Evolutionary conservation across 768 basidiomycete genomes (phyloP), one percentile per base, ranked within the genome.

Genomic region (Russula brevipes): DNA sequence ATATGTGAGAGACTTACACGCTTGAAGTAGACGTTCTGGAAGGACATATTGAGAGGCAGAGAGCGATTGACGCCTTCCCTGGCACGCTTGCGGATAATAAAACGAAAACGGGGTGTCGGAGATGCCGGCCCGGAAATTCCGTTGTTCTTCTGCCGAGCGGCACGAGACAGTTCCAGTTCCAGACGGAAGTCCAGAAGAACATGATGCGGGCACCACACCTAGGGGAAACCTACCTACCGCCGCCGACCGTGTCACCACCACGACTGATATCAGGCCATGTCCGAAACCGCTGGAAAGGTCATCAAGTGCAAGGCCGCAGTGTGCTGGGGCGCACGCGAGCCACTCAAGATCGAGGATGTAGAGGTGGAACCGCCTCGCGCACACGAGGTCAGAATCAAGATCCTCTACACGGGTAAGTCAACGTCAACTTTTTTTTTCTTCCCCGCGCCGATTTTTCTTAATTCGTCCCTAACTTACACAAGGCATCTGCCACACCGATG

Each of bases 401-500:
- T 99, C 69, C 81, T 96, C 31, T 84, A 93, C 79, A 97, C 94
- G 52, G 97, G 95, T 84, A 70, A 66, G 80, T 72, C 45, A 24
- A 24, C 24, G 24, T 39, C 38, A 16, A 24, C 24, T 24, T 24
- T 42, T 58, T 30, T 36, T 62, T 59, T 31, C 41, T 59, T 14
- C 39, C 61, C 56, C 36, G 38, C 17, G 50, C 4, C 9, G 30
- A 5, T 6, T 8, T n/a, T 46, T 33, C 49, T 54, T 52, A 35
- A 62, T 19, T 4, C 38, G 11, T 16, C 5, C n/a, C 6, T 24
- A 24, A 24, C 24, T 24, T 24, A 24, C 6, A 11, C 10, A 54
- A 90, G 89, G 89, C 65, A 89, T 99, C 73, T 99, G 97, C 77
- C 95, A 98, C 76, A 98, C 96, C 71, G 95, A 98, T 71, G 94